A percentile compares a stretch with the other conserved stretches of the same genome.
Evolutionary conservation across 345 rosid genomes (phyloP).

Genomic region (Raphanus sativus): DNA sequence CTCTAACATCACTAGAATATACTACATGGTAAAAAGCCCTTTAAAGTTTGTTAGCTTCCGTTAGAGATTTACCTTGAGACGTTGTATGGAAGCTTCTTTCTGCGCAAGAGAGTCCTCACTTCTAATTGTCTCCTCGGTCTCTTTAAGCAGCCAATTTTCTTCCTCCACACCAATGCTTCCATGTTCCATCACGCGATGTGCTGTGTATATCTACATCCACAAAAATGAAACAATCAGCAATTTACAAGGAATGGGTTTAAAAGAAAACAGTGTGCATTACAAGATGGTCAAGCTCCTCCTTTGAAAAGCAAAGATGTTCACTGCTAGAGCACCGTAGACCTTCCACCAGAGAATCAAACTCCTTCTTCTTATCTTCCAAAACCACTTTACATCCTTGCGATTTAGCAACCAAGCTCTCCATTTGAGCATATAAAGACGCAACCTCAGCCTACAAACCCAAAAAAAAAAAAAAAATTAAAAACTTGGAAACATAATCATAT

Average conservation of each 20-base stretch:
- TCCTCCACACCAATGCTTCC: slow-evolving; percentile 76
- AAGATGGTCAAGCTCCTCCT: slow-evolving; percentile 74
- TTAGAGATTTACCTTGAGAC: slow-evolving; percentile 64
- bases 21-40: background rate
- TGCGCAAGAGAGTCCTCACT: slow-evolving; percentile 70
- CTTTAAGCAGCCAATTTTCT: slow-evolving; percentile 74
- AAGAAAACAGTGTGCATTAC: slow-evolving; percentile 42
- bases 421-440: slow-evolving; percentile 43
- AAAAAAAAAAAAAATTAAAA: background rate
- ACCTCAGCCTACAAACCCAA: slow-evolving; percentile 39
- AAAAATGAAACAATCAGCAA: slow-evolving; percentile 21
- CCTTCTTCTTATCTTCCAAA: slow-evolving; percentile 62
- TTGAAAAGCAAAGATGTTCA: slow-evolving; percentile 61
- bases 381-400: slow-evolving; percentile 43
- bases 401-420: slow-evolving; percentile 40
- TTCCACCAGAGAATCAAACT: slow-evolving; percentile 69
- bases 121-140: slow-evolving; percentile 59
- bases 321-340: slow-evolving; percentile 48
- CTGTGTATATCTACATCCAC: slow-evolving; percentile 59
- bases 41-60: background rate
- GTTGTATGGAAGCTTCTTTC: slow-evolving; percentile 67
- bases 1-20: too few relatives aligned
- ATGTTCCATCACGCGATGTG: slow-evolving; percentile 72
- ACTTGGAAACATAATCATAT: background rate
- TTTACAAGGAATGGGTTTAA: background rate